Evolutionary conservation across 2,329 filamentous ascomycete species (phyloP).

Genomic region (Myriosclerotinia scirpicola): DNA sequence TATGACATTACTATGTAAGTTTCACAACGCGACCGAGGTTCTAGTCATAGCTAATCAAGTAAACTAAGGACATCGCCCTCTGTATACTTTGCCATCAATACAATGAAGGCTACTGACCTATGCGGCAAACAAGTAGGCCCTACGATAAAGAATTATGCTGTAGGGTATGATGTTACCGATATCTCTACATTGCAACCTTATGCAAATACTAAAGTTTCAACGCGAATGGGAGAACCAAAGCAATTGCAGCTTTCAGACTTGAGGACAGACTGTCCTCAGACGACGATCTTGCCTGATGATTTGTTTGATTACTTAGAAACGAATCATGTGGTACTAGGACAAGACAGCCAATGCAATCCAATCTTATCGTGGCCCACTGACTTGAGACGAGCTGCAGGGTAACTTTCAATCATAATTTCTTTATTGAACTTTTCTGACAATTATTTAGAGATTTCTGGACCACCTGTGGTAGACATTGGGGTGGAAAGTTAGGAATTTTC

Average conservation of each 20-base stretch:
- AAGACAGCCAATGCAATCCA: slow-evolving; percentile 39
- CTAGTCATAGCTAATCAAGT: background rate
- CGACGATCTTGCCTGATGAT: background rate
- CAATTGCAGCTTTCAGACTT: slow-evolving; percentile 41
- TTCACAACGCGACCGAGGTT: background rate
- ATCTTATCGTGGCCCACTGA: slow-evolving; percentile 40
- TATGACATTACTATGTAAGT: slow-evolving; percentile 26
- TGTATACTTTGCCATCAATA: slow-evolving; percentile 44
- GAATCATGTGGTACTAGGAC: slow-evolving; percentile 8
- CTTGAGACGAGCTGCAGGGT: slow-evolving; percentile 31
- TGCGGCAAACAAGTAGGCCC: slow-evolving; percentile 36
- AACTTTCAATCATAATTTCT: background rate
- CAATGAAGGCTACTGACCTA: slow-evolving; percentile 41
- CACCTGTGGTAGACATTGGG: slow-evolving; percentile 38
- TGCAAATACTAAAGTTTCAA: slow-evolving; percentile 26
- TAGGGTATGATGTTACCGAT: slow-evolving; percentile 40
- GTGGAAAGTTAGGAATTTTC: slow-evolving; percentile 41
- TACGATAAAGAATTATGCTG: slow-evolving; percentile 38
- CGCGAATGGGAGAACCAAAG: slow-evolving; percentile 30
- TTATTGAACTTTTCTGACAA: slow-evolving; percentile 1
- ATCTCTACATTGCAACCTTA: slow-evolving; percentile 41
- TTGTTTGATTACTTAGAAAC: background rate
- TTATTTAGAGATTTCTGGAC: slow-evolving; percentile 36
- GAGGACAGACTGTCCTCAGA: slow-evolving; percentile 23
- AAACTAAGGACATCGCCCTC: slow-evolving; percentile 42